A percentile compares a stretch with the other conserved stretches of the same genome.
phyloP scores from a whole-genome alignment of 306 rosid genomes.

The Lotus japonicus region DNA sequence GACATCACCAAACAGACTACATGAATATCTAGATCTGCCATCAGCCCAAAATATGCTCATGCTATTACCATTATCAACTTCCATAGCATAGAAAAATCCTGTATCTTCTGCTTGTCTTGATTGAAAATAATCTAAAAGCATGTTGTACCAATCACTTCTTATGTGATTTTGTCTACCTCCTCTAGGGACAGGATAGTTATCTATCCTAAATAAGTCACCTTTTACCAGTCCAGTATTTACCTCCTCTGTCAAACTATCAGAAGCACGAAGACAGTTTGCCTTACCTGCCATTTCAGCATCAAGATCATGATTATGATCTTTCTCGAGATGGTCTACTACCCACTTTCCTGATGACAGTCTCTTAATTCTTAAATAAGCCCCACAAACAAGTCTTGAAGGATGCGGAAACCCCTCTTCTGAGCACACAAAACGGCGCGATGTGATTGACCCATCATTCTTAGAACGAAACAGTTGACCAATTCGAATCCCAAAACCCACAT shows the following conservation, averaged over 20 bases:
- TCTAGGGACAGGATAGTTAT: conserved; percentile 39
- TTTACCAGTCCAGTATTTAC: conserved; percentile 49
- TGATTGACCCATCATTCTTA: conserved; percentile 77
- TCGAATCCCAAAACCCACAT: conserved; percentile 75
- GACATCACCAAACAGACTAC: conserved; percentile 89
- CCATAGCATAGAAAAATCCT: conserved; percentile 84
- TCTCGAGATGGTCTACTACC: conserved; percentile 70
- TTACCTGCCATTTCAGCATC: conserved; percentile 42
- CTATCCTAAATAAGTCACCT: conserved; percentile 53
- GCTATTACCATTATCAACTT: conserved; percentile 69
- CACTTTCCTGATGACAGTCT: conserved; percentile 70
- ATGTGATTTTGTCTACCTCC: conserved; percentile 73
- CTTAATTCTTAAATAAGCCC: conserved; percentile 82
- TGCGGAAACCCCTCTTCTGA: conserved; percentile 95
- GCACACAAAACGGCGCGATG: conserved; percentile 93
- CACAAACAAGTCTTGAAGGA: conserved; percentile 86
- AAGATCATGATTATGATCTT: conserved; percentile 73
- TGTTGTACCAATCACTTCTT: conserved; percentile 68
- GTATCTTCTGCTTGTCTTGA: conserved; percentile 83
- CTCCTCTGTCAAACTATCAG: conserved; percentile 58
- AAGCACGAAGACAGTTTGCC: conserved; percentile 38
- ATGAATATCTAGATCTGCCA: conserved; percentile 88
- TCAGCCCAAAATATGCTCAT: conserved; percentile 98
- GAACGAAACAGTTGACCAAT: conserved; percentile 91
- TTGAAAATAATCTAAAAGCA: conserved; percentile 83